A percentile compares a stretch with the other conserved stretches of the same genome.
Evolutionary conservation across 2,329 filamentous ascomycete genomes (phyloP).

Genomic region (Colletotrichum cuscutae): DNA sequence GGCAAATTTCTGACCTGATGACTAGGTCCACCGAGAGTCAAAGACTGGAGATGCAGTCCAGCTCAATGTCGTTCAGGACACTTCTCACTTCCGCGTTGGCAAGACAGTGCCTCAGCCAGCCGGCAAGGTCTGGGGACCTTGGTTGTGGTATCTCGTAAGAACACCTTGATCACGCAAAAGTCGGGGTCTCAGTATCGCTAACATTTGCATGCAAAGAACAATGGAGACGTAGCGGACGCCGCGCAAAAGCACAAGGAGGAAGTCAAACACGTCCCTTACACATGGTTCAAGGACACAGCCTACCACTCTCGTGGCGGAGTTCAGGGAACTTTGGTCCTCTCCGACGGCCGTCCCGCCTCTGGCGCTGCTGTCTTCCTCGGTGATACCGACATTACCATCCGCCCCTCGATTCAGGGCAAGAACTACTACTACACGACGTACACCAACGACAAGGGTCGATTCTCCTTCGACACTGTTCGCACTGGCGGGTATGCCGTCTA

Average conservation of each 20-base stretch:
- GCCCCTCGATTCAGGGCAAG: constrained; percentile 27
- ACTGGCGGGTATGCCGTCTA: constrained; percentile 54
- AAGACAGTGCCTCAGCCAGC: constrained; percentile 21
- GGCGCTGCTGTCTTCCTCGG: constrained; percentile 58
- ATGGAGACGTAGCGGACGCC: constrained; percentile 52
- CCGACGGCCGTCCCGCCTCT: constrained; percentile 55
- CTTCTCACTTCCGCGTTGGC: constrained; percentile 32
- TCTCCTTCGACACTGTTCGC: constrained; percentile 52
- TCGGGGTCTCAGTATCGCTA: constrained; percentile 24
- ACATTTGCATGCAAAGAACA: constrained; percentile 51
- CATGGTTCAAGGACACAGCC: constrained; percentile 52
- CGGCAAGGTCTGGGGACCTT: constrained; percentile 32
- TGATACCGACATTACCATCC: constrained; percentile 48
- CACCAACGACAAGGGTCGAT: constrained; percentile 50
- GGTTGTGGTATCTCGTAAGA: constrained; percentile 35
- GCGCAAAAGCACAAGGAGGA: constrained; percentile 47
- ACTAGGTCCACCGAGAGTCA: constrained; percentile 29
- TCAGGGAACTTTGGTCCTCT: constrained; percentile 50
- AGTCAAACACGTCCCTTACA: constrained; percentile 53
- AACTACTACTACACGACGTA: constrained; percentile 57
- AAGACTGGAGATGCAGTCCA: constrained; percentile 33
- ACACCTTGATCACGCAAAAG: too few species aligned
- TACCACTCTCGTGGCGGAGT: constrained; percentile 56
- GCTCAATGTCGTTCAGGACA: constrained; percentile 33
- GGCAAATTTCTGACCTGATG: neutral